Evolutionary conservation across 1,139 yeast species (phyloP).

Genomic region (Taphrina confusa): DNA sequence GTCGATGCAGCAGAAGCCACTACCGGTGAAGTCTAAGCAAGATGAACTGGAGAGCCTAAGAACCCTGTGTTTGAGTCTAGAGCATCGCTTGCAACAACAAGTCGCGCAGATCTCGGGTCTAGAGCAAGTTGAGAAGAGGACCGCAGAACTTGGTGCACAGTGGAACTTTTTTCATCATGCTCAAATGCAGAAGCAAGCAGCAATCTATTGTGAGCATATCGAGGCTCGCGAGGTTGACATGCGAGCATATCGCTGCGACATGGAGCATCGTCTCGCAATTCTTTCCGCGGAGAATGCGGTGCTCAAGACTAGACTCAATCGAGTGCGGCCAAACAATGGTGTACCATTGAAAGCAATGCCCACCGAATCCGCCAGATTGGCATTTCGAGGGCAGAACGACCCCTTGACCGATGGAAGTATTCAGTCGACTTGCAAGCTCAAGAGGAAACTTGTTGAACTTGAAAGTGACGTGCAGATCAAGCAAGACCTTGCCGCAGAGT

Average conservation of each 20-base stretch:
- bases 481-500: too few species aligned
- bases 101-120: constrained; percentile 5
- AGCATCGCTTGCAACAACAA: not conserved
- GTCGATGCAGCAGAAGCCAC: too few species aligned
- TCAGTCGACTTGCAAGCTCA: too few species aligned
- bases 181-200: constrained; percentile 14
- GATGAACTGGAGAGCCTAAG: not conserved
- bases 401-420: too few species aligned
- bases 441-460: not conserved
- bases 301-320: not conserved
- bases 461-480: not conserved
- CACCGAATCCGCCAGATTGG: not conserved
- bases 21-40: not conserved
- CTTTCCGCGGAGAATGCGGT: not conserved
- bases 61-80: not conserved
- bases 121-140: constrained; percentile 3
- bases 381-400: not conserved
- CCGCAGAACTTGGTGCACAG: constrained; percentile 9
- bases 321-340: too few species aligned
- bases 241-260: not conserved
- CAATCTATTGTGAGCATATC: not conserved
- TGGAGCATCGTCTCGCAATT: not conserved
- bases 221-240: not conserved
- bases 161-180: constrained; percentile 14
- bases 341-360: not conserved